A percentile compares a stretch with the other conserved stretches of the same genome.
Conservation (phyloP, 805 yeast species). For the Wickerhamomyces bisporus region DNA sequence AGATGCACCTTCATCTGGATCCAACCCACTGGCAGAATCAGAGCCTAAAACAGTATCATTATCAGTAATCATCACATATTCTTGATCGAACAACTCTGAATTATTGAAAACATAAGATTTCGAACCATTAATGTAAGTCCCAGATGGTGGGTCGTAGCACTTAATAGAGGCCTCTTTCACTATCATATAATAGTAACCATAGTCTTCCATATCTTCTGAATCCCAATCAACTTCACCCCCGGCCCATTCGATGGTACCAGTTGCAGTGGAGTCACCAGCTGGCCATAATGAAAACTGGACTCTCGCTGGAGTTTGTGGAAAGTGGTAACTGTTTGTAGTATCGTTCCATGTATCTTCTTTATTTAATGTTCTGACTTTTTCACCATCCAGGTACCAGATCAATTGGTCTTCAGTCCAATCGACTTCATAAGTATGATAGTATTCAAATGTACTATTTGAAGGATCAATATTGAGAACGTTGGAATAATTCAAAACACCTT, state of each 20-base stretch:
- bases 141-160: constrained; percentile 70
- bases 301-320: constrained; percentile 72
- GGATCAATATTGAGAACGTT: constrained; percentile 43
- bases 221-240: constrained; percentile 88
- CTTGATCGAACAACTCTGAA: constrained; percentile 41
- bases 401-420: constrained; percentile 78
- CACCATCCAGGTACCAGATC: constrained; percentile 72
- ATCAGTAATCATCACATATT: constrained; percentile 55
- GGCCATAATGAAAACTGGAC: constrained; percentile 78
- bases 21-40: constrained; percentile 60
- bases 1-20: constrained; percentile 35
- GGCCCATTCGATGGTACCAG: constrained; percentile 76
- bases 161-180: constrained; percentile 55
- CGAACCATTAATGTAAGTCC: constrained; percentile 39
- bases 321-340: constrained; percentile 51
- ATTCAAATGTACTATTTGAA: constrained; percentile 51
- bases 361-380: constrained; percentile 55
- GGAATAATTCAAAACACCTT: constrained; percentile 66
- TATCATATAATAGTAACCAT: constrained; percentile 78
- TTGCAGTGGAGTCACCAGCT: constrained; percentile 53
- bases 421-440: constrained; percentile 69
- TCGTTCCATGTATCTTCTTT: constrained; percentile 57
- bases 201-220: constrained; percentile 60
- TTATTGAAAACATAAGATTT: constrained; percentile 50
- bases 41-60: constrained; percentile 55